Conservation (phyloP, 2,329 filamentous ascomycete species). For the Incumbomyces delicatus region DNA sequence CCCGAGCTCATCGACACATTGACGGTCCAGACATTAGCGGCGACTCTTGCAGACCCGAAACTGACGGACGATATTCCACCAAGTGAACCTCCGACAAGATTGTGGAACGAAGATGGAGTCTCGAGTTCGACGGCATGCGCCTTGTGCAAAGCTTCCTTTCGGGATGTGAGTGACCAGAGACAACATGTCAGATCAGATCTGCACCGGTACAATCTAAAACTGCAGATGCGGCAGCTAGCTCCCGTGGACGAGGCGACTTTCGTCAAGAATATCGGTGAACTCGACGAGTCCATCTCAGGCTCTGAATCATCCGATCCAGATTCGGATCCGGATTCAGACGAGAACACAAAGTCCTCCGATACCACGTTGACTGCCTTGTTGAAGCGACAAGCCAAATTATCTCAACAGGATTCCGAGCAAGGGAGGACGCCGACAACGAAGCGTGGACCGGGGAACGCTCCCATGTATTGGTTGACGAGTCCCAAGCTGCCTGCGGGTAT, state of each 20-base stretch:
- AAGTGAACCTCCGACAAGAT: background rate
- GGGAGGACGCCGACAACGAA: slow-evolving; percentile 39
- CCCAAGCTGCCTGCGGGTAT: slow-evolving; percentile 63
- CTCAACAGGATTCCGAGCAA: slow-evolving; percentile 40
- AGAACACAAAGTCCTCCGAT: slow-evolving; percentile 45
- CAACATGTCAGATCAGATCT: slow-evolving; percentile 81
- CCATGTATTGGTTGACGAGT: slow-evolving; percentile 77
- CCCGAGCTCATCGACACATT: slow-evolving; percentile 61
- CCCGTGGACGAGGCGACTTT: slow-evolving; percentile 75
- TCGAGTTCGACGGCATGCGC: slow-evolving; percentile 62
- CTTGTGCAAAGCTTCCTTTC: slow-evolving; percentile 65
- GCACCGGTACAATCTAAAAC: slow-evolving; percentile 90
- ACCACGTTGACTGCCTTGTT: slow-evolving; percentile 66
- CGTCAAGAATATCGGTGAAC: slow-evolving; percentile 69
- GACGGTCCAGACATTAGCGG: slow-evolving; percentile 43
- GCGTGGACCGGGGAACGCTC: slow-evolving; percentile 55
- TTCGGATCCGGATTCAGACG: slow-evolving; percentile 38
- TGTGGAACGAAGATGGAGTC: slow-evolving; percentile 28
- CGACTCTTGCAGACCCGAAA: slow-evolving; percentile 11
- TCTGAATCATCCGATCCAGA: slow-evolving; percentile 61
- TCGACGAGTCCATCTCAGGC: slow-evolving; percentile 87
- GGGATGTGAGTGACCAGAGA: slow-evolving; percentile 68
- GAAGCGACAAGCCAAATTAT: slow-evolving; percentile 71
- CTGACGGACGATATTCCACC: slow-evolving; percentile 10
- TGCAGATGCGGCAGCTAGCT: slow-evolving; percentile 65